These are phyloP conservation scores for Aechmea fasciata DNA, from an alignment of 176 grass and related monocot species.

Conservation along the genomic window DNA sequence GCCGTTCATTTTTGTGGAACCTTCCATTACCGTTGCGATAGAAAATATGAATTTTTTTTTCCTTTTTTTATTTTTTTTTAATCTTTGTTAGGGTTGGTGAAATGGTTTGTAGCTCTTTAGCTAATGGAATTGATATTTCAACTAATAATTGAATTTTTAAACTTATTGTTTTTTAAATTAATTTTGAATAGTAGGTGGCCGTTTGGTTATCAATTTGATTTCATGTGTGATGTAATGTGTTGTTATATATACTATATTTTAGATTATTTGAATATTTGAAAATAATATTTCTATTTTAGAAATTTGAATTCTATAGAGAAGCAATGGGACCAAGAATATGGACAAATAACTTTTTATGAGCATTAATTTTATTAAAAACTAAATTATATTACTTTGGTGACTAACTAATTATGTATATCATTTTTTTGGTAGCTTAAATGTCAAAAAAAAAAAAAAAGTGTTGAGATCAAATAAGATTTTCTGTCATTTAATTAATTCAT, in stretches of 20 bases:
- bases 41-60: not conserved
- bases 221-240: not conserved
- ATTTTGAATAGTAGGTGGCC: not conserved
- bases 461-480: not conserved
- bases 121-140: conserved; percentile 2
- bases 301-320: too few relatives aligned
- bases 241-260: not conserved
- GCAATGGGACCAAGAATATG: too few relatives aligned
- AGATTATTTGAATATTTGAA: not conserved
- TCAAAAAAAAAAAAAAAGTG: not conserved
- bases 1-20: too few relatives aligned
- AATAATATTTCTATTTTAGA: not conserved
- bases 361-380: too few relatives aligned
- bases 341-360: too few relatives aligned
- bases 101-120: not conserved
- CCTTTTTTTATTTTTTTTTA: not conserved
- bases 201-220: not conserved
- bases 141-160: not conserved
- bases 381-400: too few relatives aligned
- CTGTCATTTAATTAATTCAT: too few relatives aligned
- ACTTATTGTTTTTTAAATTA: too few relatives aligned
- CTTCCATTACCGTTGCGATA: too few relatives aligned
- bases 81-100: too few relatives aligned
- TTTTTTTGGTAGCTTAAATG: not conserved
- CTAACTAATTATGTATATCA: not conserved